Evolutionary conservation across 805 yeast genomes (phyloP).

Genomic region (Cyberlindnera euphorbiae): DNA sequence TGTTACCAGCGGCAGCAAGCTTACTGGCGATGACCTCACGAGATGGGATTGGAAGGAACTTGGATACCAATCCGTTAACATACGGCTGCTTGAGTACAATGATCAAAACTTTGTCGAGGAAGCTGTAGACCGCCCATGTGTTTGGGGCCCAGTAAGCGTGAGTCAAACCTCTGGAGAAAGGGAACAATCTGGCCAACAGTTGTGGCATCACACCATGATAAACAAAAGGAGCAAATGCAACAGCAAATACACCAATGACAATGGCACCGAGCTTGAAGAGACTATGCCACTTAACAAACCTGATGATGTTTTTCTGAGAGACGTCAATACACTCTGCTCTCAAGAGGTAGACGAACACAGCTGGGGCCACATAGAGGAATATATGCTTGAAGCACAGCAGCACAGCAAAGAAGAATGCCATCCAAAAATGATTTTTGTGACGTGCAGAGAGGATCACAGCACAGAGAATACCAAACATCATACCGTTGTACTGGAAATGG

Average conservation of each 20-base stretch:
- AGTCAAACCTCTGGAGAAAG: conserved; percentile 90
- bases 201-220: conserved; percentile 55
- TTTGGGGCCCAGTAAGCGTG: conserved; percentile 99
- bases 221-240: conserved; percentile 78
- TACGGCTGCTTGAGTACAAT: conserved; percentile 33
- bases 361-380: conserved; percentile 89
- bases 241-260: conserved; percentile 54
- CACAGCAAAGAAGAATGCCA: conserved; percentile 68
- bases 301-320: conserved; percentile 27
- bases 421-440: conserved; percentile 46
- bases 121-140: conserved; percentile 92
- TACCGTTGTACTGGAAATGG: conserved; percentile 95
- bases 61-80: conserved; percentile 37
- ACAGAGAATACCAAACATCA: conserved; percentile 80
- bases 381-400: conserved; percentile 93
- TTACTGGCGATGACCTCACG: conserved; percentile 28
- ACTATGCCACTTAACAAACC: conserved; percentile 48
- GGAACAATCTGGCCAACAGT: conserved; percentile 69
- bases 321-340: conserved; percentile 62
- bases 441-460: conserved; percentile 70
- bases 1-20: conserved; percentile 30
- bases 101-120: conserved; percentile 65
- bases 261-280: conserved; percentile 56
- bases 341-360: conserved; percentile 75
- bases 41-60: conserved; percentile 30